phyloP scores from a whole-genome alignment of 164 flowering plant genomes.

The Umbellularia californica region DNA sequence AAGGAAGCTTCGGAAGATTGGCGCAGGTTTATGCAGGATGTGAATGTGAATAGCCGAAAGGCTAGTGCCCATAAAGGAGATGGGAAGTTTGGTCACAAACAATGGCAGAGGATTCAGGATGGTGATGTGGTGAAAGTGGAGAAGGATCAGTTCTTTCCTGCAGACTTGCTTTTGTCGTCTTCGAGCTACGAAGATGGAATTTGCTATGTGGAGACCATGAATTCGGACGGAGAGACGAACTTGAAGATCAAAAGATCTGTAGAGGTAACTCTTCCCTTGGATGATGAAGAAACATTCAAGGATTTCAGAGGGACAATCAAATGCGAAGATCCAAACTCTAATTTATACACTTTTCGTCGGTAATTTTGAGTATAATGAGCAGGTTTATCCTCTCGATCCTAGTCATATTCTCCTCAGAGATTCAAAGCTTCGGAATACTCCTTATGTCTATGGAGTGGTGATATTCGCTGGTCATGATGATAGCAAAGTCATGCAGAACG shows the following conservation, averaged over 20 bases:
- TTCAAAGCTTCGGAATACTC: slow-evolving; percentile 75
- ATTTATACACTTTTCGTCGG: slow-evolving; percentile 72
- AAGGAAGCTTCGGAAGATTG: slow-evolving; percentile 50
- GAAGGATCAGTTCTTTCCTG: slow-evolving; percentile 81
- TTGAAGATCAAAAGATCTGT: slow-evolving; percentile 71
- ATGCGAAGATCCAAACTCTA: slow-evolving; percentile 89
- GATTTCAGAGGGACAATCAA: slow-evolving; percentile 53
- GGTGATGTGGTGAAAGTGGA: slow-evolving; percentile 76
- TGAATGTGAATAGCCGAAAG: slow-evolving; percentile 65
- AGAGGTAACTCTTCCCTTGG: slow-evolving; percentile 48
- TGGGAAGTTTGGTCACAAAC: slow-evolving; percentile 39
- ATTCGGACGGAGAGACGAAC: slow-evolving; percentile 89
- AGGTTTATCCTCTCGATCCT: slow-evolving; percentile 54
- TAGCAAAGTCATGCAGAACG: slow-evolving; percentile 82
- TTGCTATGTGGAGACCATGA: slow-evolving; percentile 90
- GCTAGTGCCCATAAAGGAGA: slow-evolving; percentile 52
- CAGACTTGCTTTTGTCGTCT: slow-evolving; percentile 72
- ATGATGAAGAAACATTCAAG: slow-evolving; percentile 46
- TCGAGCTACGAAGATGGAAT: slow-evolving; percentile 76
- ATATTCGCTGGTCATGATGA: slow-evolving; percentile 77
- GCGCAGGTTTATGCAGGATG: slow-evolving; percentile 59
- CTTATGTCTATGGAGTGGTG: slow-evolving; percentile 69
- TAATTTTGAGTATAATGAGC: slow-evolving; percentile 49
- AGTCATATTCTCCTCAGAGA: slow-evolving; percentile 73
- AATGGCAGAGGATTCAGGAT: slow-evolving; percentile 66